phyloP scores from a whole-genome alignment of 2,329 filamentous ascomycete genomes.

The Arthroderma uncinatum region DNA sequence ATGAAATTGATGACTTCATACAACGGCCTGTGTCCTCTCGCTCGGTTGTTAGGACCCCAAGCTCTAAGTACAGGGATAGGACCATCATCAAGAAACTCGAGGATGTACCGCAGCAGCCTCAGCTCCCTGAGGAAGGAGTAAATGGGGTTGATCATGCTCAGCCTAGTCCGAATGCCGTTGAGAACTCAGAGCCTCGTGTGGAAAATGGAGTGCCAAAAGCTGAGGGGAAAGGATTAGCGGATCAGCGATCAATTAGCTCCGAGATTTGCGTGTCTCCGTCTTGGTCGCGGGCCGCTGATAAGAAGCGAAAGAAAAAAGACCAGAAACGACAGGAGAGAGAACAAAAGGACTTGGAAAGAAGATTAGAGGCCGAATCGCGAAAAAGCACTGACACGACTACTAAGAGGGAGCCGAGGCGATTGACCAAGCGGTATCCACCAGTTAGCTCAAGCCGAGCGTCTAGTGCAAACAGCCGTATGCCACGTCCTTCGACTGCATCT shows the following conservation, averaged over 20 bases:
- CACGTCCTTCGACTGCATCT: constrained; percentile 11
- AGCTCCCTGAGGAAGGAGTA: not conserved
- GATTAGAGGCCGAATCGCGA: constrained; percentile 10
- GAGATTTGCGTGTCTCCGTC: constrained; percentile 16
- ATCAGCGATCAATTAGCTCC: constrained; percentile 13
- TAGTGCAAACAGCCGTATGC: constrained; percentile 11
- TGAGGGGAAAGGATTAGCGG: constrained; percentile 29
- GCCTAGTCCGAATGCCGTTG: not conserved
- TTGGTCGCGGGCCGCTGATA: constrained; percentile 12
- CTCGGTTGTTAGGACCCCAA: constrained; percentile 12
- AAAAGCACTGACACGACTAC: not conserved
- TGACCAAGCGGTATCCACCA: constrained; percentile 14
- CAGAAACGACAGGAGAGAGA: constrained; percentile 14
- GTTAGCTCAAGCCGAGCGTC: constrained; percentile 14
- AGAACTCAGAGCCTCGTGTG: not conserved
- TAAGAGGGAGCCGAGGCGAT: constrained; percentile 10
- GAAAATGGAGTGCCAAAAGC: constrained; percentile 1
- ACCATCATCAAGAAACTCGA: not conserved
- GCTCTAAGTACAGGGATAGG: constrained; percentile 11
- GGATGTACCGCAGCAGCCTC: not conserved
- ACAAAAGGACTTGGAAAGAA: constrained; percentile 14
- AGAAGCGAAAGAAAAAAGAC: constrained; percentile 13
- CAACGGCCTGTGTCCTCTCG: constrained; percentile 11
- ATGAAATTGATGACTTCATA: constrained; percentile 1
- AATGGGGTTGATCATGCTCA: not conserved